Base-by-base conservation (phyloP, 1,139 yeast species). In the Candida albicans region DNA sequence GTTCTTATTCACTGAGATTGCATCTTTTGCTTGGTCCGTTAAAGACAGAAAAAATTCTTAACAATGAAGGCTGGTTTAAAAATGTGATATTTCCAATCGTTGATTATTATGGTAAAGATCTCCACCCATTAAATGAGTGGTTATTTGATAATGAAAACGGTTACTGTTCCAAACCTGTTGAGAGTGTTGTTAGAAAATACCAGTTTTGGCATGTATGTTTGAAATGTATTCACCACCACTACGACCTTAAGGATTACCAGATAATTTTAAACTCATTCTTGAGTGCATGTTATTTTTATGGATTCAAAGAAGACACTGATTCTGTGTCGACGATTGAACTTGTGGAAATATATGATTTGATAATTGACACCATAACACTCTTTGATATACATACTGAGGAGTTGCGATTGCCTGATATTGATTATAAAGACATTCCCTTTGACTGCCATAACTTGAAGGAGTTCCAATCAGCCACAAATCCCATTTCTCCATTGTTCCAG, bases 21-120 rank as follows among this genome's bases (percentile, higher is more conserved):
- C 48, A 54, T 1, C 49, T 49, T 1, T 53, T 70, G 12, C 52
- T 65, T 2, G 44, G 41, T 1, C 73, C 74, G 0, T 44, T 68
- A 12, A 32, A 47, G 2, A 44, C 52, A 9, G 46, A 51, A 10
- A 52, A 49, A 5, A 56, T 56, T 28, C 32, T 57, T 25, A 43
- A 58, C 7, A 43, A 54, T 1, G 49, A 46, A 3, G 45, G 52
- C 12, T 71, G 74, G 71, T 47, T 68, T 45, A 25, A 44, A 1
- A 50, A 59, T 14, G 73, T 67, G 6, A 54, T 68, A 1, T 36
- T 70, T 6, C 77, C 77, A 0, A 46, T 62, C 13, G 48, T 63
- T 4, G 45, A 37, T 1, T 61, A 57, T 45, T 41, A 58, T 35
- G 43, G 47, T 8, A 43, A 52, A 25, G 62, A 65, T 41, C 58